Evolutionary conservation across 192 early-diverging fungal species (phyloP), one percentile per base, ranked within the genome.

Genomic region (Coemansia sp.): DNA sequence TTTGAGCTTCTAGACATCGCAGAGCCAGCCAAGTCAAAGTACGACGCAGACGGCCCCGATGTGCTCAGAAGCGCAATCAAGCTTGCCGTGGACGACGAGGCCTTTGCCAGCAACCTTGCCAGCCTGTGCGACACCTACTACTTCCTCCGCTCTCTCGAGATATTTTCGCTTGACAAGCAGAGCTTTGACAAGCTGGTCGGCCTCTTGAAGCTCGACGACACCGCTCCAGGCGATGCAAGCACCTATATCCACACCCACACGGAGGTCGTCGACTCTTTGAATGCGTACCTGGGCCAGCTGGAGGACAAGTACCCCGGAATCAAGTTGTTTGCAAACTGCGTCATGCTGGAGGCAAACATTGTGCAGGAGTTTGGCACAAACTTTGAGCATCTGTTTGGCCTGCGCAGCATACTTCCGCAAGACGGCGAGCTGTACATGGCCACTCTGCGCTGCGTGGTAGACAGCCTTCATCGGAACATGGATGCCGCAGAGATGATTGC

Each of bases 101-200:
- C 34, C 34, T 64, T 60, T 60, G 65, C 74, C 32, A 34, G 32
- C 22, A 45, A 22, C 19, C 53, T 77, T 36, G 69, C 69, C 55
- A 62, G 65, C 54, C 53, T 77, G 28, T 77, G 74, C 28, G 69
- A 70, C 45, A 65, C 69, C 3, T 77, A 77, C 62, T 77, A 77
- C 50, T 77, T 77, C 61, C 47, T 77, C 1, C 69, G 74, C 57
- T 62, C 68, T 19, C 58, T 77, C 29, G 62, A 64, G 30, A 58
- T 52, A 6, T 77, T 71, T 36, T 27, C 35, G 8, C 60, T 77
- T 1, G 65, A 58, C 58, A 53, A 59, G 25, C 30, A 61, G 13
- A 67, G 65, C 49, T 63, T 77, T 61, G 59, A 58, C 48, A 48
- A 62, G 14, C 58, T 77, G n/a, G 61, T 71, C 51, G 61, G 51